Base-by-base conservation (phyloP, 805 yeast genomes). In the Starmerella stigmatis region DNA sequence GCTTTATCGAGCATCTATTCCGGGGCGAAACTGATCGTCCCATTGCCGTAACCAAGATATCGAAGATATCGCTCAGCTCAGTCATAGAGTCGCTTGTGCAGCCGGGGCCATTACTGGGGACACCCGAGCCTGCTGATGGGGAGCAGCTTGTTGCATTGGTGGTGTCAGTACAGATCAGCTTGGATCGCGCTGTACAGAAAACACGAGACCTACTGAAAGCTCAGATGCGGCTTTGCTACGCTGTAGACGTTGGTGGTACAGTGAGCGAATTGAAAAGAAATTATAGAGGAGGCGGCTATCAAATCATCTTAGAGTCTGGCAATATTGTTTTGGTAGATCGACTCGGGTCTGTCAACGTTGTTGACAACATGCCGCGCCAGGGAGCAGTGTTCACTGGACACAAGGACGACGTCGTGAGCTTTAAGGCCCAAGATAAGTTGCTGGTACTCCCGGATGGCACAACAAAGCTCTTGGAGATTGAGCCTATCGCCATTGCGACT, bases 1-100 rank as follows among this genome's bases (percentile, higher is more conserved):
- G 46, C n/a, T 52, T 39, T 31, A 25, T 51, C 9, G 56, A 52
- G 39, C n/a, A 33, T 17, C n/a, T 46, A 11, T 52, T 51, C 35
- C 31, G 30, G 9, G 44, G 44, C 15, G 56, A 52, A 19, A 52
- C 45, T 17, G 51, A 49, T 36, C 39, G 56, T 20, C 51, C 55
- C 11, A 51, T 52, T 16, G 44, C 46, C 7, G 52, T 49, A 6
- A 45, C 56, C 16, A 28, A 30, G 13, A 1, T 38, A 5, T 21
- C 27, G 13, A 19, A 37, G 5, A 45, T 40, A 2, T n/a, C 22
- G 3, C 15, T 41, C 7, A 22, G 16, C 2, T 27, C 26, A 2
- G 44, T 46, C 8, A 32, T 30, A 4, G 21, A 31, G n/a, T 21
- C 37, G 3, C 23, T 49, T 5, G 15, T 35, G 6, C 17, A 19